These are phyloP conservation scores for Ceratocystis destructans DNA, from an alignment of 2,329 filamentous ascomycete species.

Conservation along the genomic window DNA sequence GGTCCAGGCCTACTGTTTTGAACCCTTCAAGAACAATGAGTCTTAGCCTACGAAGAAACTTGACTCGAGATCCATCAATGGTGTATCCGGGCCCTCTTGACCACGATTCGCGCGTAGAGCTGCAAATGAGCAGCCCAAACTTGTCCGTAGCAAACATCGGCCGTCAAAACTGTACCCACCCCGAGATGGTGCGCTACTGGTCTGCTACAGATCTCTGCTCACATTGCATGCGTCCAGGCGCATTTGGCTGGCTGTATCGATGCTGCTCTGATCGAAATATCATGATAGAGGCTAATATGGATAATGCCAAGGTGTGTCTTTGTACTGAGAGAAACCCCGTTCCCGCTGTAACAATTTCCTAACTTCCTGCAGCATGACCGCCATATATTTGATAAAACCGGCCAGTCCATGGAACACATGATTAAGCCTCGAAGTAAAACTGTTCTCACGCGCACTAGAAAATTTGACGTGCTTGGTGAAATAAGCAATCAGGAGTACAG, in stretches of 20 bases:
- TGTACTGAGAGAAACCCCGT: conserved; percentile 2
- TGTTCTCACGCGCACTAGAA: conserved; percentile 30
- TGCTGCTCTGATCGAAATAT: conserved; percentile 52
- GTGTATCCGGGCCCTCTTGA: conserved; percentile 9
- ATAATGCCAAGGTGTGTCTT: conserved; percentile 22
- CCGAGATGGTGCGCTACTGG: conserved; percentile 11
- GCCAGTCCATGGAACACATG: conserved; percentile 24
- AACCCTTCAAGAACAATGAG: neutral
- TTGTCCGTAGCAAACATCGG: conserved; percentile 1
- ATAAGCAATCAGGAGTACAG: conserved; percentile 30
- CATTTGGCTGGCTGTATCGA: conserved; percentile 58
- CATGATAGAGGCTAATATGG: conserved; percentile 25
- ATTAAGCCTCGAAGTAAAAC: conserved; percentile 29
- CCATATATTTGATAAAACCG: conserved; percentile 27
- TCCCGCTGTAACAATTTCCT: conserved; percentile 6
- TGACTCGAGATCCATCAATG: conserved; percentile 7
- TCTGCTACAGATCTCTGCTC: conserved; percentile 8
- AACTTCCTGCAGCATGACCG: conserved; percentile 20
- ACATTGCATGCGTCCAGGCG: conserved; percentile 39
- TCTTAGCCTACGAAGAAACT: neutral
- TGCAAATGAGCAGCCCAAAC: neutral
- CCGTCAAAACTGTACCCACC: conserved; percentile 1
- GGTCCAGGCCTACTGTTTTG: neutral
- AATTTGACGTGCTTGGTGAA: conserved; percentile 34
- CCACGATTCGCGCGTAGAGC: neutral